Base-by-base conservation (phyloP, 169 alveolate genomes). In the Cardiosporidium cionae region DNA sequence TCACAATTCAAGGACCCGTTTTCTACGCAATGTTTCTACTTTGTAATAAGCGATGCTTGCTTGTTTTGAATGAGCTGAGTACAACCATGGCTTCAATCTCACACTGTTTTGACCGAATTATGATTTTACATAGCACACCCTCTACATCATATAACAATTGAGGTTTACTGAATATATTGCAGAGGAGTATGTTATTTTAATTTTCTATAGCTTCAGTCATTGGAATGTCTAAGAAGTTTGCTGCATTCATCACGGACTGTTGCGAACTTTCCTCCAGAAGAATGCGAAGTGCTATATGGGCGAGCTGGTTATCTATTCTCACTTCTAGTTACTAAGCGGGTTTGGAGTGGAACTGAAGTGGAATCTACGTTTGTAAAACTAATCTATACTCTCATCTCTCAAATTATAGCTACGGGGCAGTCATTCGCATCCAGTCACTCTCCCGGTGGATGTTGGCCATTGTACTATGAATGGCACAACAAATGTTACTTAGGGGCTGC, bases 401-500 rank as follows among this genome's bases (percentile, higher is more conserved):
- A 44, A 44, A n/a, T n/a, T 16, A 44, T 44, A 16, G 58, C 58
- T 16, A n/a, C 58, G n/a, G 16, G 27, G 58, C 58, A 44, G n/a
- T 16, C 58, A n/a, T n/a, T 44, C 58, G n/a, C 27, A 16, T 44
- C 58, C n/a, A 16, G 27, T 44, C 58, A 44, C n/a, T 16, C 27
- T 44, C 58, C 58, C 16, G 58, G 58, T 44, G n/a, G 16, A 9
- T 69, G 68, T 16, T 52, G 54, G 16, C 72, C 72, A 52, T 33
- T 72, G 31, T n/a, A 32, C 29, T 72, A 72, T 29, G 72, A 72
- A 52, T 72, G 79, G 79, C 79, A 58, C n/a, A 85, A 86, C 22
- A 74, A 72, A 52, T 52, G 65, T 23, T 92, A 90, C 78, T 32
- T 90, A 32, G 96, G 96, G 22, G 96, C 88, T 63, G 95, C 94